Conservation (phyloP, 2,329 filamentous ascomycete genomes). For the Trichoderma breve region DNA sequence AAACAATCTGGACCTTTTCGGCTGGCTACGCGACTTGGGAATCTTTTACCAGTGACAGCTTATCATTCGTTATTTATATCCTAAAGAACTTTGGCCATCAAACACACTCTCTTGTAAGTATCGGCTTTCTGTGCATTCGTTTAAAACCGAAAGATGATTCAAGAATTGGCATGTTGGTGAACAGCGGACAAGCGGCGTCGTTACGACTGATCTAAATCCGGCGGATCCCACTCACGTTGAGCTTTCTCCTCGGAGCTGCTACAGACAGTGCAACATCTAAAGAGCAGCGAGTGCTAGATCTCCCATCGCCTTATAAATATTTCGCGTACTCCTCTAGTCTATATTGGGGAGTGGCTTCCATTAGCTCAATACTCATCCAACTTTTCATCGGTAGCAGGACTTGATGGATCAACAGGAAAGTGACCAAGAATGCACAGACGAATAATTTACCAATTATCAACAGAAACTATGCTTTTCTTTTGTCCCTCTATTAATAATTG, state of each 20-base stretch:
- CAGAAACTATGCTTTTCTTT: neutral
- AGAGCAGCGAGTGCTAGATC: neutral
- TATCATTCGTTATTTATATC: neutral
- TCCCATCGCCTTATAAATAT: neutral
- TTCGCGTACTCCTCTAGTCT: neutral
- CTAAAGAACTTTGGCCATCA: neutral
- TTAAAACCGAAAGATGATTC: neutral
- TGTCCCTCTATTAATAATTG: neutral
- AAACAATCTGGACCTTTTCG: neutral
- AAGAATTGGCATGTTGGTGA: neutral
- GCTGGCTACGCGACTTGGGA: neutral
- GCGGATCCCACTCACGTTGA: neutral
- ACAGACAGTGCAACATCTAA: neutral
- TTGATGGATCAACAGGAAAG: neutral
- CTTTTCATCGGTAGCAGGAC: neutral
- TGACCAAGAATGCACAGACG: neutral
- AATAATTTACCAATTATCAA: neutral
- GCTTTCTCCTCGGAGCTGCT: neutral
- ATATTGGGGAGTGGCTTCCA: neutral
- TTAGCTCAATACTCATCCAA: neutral
- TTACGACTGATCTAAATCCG: neutral
- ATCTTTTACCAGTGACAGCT: neutral
- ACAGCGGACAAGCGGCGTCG: neutral
- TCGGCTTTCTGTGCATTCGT: neutral
- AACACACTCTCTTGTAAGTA: neutral